Conservation (phyloP, 768 basidiomycete species). For the Suillus variegatus region DNA sequence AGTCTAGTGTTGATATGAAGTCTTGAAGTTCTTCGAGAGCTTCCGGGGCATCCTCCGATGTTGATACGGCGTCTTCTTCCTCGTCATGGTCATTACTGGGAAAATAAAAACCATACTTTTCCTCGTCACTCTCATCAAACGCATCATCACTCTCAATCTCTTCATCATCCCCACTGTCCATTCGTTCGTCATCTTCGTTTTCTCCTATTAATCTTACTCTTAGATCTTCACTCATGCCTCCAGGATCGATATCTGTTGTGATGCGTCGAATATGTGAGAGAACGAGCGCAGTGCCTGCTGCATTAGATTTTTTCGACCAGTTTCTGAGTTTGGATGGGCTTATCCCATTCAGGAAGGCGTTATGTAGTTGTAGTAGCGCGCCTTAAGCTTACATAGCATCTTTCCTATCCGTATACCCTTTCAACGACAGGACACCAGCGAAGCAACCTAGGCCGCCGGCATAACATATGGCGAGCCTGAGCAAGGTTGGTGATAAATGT, state of each 20-base stretch:
- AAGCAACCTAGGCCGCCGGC: too few species aligned
- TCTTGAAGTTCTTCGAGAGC: constrained; percentile 69
- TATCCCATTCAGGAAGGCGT: too few species aligned
- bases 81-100: constrained; percentile 37
- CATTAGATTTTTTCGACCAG: constrained; percentile 38
- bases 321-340: constrained; percentile 1
- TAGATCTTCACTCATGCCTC: constrained; percentile 30
- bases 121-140: constrained; percentile 80
- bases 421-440: too few species aligned
- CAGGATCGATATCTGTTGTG: constrained; percentile 30
- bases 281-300: constrained; percentile 1
- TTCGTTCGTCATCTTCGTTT: constrained; percentile 49
- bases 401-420: too few species aligned
- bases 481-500: too few species aligned
- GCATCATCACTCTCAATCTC: constrained; percentile 85
- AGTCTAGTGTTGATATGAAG: constrained; percentile 70
- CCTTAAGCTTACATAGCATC: too few species aligned
- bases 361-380: too few species aligned
- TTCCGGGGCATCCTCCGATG: constrained; percentile 51
- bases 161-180: constrained; percentile 77
- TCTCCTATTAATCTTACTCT: constrained; percentile 54
- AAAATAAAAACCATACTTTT: constrained; percentile 65
- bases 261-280: too few species aligned
- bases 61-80: constrained; percentile 38
- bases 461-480: too few species aligned